A percentile compares a stretch with the other conserved stretches of the same genome.
These are phyloP conservation scores for Eragrostis tef DNA, from an alignment of 202 grass and related monocot species.

Conservation along the genomic window DNA sequence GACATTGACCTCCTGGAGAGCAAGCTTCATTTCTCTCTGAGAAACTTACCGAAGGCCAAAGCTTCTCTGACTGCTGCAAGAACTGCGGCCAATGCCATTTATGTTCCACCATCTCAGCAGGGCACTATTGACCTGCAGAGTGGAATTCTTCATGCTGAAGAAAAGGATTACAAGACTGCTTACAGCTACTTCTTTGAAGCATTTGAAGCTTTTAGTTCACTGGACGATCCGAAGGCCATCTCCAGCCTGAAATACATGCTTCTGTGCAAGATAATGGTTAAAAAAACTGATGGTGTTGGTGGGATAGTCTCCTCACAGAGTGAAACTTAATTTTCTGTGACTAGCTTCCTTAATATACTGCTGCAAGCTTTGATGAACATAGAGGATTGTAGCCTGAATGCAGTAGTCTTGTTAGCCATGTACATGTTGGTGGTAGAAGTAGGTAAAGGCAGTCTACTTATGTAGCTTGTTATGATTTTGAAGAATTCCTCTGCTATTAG, in stretches of 20 bases:
- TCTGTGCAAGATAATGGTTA: slow-evolving; percentile 96
- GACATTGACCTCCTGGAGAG: slow-evolving; percentile 73
- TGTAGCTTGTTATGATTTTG: neutral
- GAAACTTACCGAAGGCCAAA: slow-evolving; percentile 89
- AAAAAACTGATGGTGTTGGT: slow-evolving; percentile 80
- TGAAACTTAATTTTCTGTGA: no score
- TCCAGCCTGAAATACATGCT: slow-evolving; percentile 98
- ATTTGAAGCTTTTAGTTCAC: slow-evolving; percentile 84
- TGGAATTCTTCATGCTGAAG: slow-evolving; percentile 87
- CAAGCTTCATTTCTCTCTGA: slow-evolving; percentile 87
- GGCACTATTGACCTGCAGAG: slow-evolving; percentile 90
- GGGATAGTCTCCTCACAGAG: slow-evolving; percentile 65
- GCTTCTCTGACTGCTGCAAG: slow-evolving; percentile 84
- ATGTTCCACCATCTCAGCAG: slow-evolving; percentile 86
- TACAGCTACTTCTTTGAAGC: slow-evolving; percentile 98
- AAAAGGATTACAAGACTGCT: slow-evolving; percentile 94
- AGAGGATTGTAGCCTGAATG: no score
- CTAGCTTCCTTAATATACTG: no score
- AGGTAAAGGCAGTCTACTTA: no score
- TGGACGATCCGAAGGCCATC: slow-evolving; percentile 71
- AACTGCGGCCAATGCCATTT: slow-evolving; percentile 89
- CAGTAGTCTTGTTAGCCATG: no score
- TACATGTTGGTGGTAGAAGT: no score
- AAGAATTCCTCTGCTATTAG: neutral
- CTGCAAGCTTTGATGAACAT: no score